Percentiles rank a stretch among this genome's conserved stretches.
phyloP scores from a whole-genome alignment of 2,329 filamentous ascomycete species.

The Raffaelea albimanens region DNA sequence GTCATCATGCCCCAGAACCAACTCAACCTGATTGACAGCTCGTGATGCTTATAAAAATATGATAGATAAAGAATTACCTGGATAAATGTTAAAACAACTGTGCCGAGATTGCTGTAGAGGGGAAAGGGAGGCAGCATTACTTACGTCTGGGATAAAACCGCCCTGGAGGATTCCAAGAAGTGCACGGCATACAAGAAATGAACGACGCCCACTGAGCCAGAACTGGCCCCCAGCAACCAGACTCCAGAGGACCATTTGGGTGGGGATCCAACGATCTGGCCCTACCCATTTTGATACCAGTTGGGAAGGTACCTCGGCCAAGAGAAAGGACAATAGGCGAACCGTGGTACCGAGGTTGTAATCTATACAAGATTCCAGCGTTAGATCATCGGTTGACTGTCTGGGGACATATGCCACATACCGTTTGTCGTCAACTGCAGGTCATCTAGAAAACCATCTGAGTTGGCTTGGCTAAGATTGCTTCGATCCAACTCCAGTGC shows the following conservation, averaged over 20 bases:
- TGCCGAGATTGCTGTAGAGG: too few relatives aligned
- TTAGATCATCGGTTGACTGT: background rate
- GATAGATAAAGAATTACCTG: slow-evolving; percentile 32
- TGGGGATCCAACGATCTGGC: slow-evolving; percentile 50
- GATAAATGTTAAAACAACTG: too few relatives aligned
- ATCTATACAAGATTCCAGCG: slow-evolving; percentile 14
- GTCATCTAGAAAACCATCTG: slow-evolving; percentile 35
- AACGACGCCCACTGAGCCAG: slow-evolving; percentile 26
- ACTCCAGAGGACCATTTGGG: slow-evolving; percentile 48
- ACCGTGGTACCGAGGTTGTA: slow-evolving; percentile 39
- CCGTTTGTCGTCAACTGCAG: slow-evolving; percentile 32
- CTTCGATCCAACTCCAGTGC: slow-evolving; percentile 38
- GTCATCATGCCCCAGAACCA: slow-evolving; percentile 33
- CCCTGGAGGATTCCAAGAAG: slow-evolving; percentile 34
- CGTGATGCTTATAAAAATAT: slow-evolving; percentile 33
- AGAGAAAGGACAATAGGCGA: slow-evolving; percentile 19
- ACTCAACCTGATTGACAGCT: slow-evolving; percentile 27
- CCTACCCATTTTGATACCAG: slow-evolving; percentile 48
- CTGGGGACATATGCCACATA: slow-evolving; percentile 14
- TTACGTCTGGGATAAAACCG: slow-evolving; percentile 36
- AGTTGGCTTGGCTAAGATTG: slow-evolving; percentile 34
- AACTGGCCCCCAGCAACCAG: slow-evolving; percentile 40
- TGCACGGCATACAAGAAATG: slow-evolving; percentile 28
- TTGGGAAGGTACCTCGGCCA: slow-evolving; percentile 33
- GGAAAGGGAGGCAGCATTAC: too few relatives aligned